Conservation (phyloP, 2,329 filamentous ascomycete genomes). For the Alternaria brassicicola region DNA sequence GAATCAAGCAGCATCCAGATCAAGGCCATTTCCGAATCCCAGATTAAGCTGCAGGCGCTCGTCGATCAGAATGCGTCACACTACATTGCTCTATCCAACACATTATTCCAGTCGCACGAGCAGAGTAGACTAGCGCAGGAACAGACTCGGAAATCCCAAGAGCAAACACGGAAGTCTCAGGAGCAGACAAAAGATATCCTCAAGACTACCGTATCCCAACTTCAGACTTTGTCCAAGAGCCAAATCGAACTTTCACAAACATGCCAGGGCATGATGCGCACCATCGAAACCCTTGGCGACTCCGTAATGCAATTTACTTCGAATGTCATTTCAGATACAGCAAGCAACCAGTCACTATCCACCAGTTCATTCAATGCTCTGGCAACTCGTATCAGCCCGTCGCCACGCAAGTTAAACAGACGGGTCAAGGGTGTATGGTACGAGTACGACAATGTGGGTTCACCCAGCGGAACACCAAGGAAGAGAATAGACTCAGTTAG, state of each 20-base stretch:
- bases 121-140: conserved; percentile 34
- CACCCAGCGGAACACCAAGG: conserved; percentile 15
- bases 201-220: conserved; percentile 35
- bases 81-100: conserved; percentile 45
- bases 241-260: conserved; percentile 38
- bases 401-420: conserved; percentile 42
- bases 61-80: conserved; percentile 44
- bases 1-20: conserved; percentile 45
- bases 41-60: conserved; percentile 38
- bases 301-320: conserved; percentile 25
- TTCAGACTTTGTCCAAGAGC: conserved; percentile 35
- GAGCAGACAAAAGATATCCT: conserved; percentile 38
- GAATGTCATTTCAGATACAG: conserved; percentile 22
- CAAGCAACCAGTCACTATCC: conserved; percentile 17
- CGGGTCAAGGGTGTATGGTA: conserved; percentile 48
- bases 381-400: conserved; percentile 34
- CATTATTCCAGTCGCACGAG: conserved; percentile 39
- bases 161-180: conserved; percentile 18
- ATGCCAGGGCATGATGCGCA: conserved; percentile 39
- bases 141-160: conserved; percentile 19
- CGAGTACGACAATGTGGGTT: conserved; percentile 38
- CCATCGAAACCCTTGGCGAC: conserved; percentile 30
- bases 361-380: conserved; percentile 18
- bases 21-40: conserved; percentile 40
- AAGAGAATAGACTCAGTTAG: conserved; percentile 25